Evolutionary conservation across 371 early-diverging fungal species (phyloP), one percentile per base, ranked within the genome.

Genomic region (Mortierella sp.): DNA sequence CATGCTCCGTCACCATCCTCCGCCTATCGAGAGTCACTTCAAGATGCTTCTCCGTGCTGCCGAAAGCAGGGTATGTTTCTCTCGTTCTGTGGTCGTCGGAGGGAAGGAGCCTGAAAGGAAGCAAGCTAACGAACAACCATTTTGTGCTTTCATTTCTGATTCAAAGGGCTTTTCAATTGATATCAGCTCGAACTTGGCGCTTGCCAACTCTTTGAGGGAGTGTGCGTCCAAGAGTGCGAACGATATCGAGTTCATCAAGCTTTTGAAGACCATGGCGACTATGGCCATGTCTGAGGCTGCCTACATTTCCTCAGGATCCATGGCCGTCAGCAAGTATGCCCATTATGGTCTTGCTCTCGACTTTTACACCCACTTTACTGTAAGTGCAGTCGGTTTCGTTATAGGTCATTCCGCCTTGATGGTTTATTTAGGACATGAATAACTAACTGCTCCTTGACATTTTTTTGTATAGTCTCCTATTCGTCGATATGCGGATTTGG

Each of bases 401-500:
- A 10, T 9, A 29, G 3, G 44, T 65, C 14, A 24, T n/a, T 6
- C n/a, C 19, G 29, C 4, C 13, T 37, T 52, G 26, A 41, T 19
- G 43, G 6, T 71, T 19, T 55, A 13, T 58, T 11, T 6, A 7
- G 10, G 22, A 39, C n/a, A 39, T 41, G 45, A 26, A 14, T 45
- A 26, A 19, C 48, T 24, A 29, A 70, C 47, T 1, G 1, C 7
- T 55, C 34, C 40, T 14, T 41, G 14, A 16, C 13, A 5, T 39
- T 26, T 29, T 24, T 61, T 71, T 19, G 13, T 45, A 19, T 71
- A 92, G 82, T 99, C 99, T 2, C 99, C 99, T 8, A 99, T 99
- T 77, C 94, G 99, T 73, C 90, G 99, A 75, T 99, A 99, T 87
- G 97, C 99, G 52, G 99, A 99, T 89, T 81, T 99, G 41, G 86